Base-by-base conservation (phyloP, 305 asterid species). In the Fraxinus greggii region DNA sequence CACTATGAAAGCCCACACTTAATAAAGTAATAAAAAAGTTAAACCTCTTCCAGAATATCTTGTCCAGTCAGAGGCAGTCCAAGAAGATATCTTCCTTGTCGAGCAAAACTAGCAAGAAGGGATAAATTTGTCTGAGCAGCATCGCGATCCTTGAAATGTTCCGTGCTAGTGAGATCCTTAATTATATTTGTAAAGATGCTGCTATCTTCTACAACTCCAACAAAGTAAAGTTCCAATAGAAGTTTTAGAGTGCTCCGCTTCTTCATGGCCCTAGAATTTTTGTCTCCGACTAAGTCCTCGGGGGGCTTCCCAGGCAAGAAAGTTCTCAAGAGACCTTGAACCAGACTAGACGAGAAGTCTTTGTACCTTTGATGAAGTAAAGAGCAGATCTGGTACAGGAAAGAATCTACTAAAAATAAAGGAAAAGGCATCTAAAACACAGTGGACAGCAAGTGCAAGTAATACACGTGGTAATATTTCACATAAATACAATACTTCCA, bases 361-460 rank as follows among this genome's bases (percentile, higher is more conserved):
- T 86, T 92, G 91, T 97, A 97, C 86, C 99, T 92, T 83, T 93
- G 99, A 89, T 97, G 99, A 84, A 97, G 98, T 91, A 97, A 88
- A 86, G 98, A 97, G 88, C 99, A 94, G 86, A 97, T 90, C 99
- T 97, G 92, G 83, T 78, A 81, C 56, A 77, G 74, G 85, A 77
- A 83, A 86, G 42, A 78, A 79, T 77, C 51, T 78, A 77, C 78
- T 31, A 87, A 70, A 45, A 77, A 24, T 21, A 79, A 48, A n/a
- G 73, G 38, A 15, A 48, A 51, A 51, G 51, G 76, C 67, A 45
- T 56, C 80, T 23, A 83, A 73, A 40, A 42, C 28, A 26, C 32
- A 63, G n/a, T 23, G 31, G 35, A 24, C 19, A 28, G 73, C 35
- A 26, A 65, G 78, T 35, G 77, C 67, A 82, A 54, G 76, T 73